Conservation (phyloP, 1,139 yeast genomes). For the Zygosaccharomyces sapae region DNA sequence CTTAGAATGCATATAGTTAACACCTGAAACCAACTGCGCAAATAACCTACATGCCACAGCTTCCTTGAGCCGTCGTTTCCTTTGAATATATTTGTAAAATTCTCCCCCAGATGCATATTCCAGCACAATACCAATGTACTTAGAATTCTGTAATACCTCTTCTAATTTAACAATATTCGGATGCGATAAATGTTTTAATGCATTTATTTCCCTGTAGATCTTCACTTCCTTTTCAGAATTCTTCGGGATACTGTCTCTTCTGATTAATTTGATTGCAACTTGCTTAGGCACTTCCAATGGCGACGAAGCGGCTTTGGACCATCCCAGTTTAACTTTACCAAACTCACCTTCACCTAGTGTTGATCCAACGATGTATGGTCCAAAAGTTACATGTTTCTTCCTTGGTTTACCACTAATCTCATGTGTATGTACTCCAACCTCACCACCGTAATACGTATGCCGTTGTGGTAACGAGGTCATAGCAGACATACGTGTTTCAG, state of each 20-base stretch:
- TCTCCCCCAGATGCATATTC: conserved; percentile 99
- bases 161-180: conserved; percentile 90
- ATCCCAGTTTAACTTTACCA: conserved; percentile 93
- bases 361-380: conserved; percentile 81
- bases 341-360: conserved; percentile 97
- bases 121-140: conserved; percentile 90
- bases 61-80: conserved; percentile 82
- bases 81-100: conserved; percentile 84
- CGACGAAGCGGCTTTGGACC: conserved; percentile 47
- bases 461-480: conserved; percentile 21
- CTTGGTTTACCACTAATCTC: conserved; percentile 11
- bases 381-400: conserved; percentile 56
- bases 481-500: conserved; percentile 1
- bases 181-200: conserved; percentile 77
- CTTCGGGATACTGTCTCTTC: conserved; percentile 78
- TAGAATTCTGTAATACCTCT: conserved; percentile 90
- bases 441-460: conserved; percentile 29
- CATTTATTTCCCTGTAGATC: conserved; percentile 89
- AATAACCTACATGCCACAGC: conserved; percentile 78
- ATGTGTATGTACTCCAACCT: conserved; percentile 12
- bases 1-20: conserved; percentile 70
- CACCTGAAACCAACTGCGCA: conserved; percentile 92
- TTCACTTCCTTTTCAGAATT: conserved; percentile 83
- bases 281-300: conserved; percentile 52
- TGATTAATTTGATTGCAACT: conserved; percentile 89